Percentiles rank a stretch among this genome's conserved stretches.
Conservation (phyloP, 2,329 filamentous ascomycete genomes). For the Beauveria australis region DNA sequence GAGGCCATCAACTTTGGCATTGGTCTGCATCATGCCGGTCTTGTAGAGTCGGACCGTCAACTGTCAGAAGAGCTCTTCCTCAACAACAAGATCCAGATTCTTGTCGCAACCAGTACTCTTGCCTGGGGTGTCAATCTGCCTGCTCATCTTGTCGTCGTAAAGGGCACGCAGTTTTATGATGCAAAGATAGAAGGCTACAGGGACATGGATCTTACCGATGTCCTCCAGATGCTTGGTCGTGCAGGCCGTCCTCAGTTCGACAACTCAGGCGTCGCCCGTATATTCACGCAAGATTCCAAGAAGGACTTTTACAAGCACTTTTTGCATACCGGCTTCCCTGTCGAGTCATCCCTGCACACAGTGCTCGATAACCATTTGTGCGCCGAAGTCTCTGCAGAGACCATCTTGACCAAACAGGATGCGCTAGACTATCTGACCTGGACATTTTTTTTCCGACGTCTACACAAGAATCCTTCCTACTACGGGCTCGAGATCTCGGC, state of each 20-base stretch:
- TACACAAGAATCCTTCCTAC: constrained; percentile 98
- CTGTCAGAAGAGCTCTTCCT: constrained; percentile 90
- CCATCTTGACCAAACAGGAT: constrained; percentile 89
- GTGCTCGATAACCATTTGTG: constrained; percentile 95
- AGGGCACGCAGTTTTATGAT: constrained; percentile 96
- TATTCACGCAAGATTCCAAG: constrained; percentile 95
- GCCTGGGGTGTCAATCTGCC: constrained; percentile 98
- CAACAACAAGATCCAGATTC: constrained; percentile 95
- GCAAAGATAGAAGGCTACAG: constrained; percentile 96
- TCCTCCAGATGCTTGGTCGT: constrained; percentile 94
- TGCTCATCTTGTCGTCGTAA: constrained; percentile 93
- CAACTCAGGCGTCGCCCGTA: constrained; percentile 87
- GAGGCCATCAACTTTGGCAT: constrained; percentile 98
- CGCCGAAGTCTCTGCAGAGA: constrained; percentile 89
- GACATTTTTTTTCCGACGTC: constrained; percentile 97
- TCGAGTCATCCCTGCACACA: constrained; percentile 92
- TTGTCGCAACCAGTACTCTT: constrained; percentile 90
- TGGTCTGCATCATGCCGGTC: constrained; percentile 90
- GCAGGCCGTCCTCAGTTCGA: constrained; percentile 96
- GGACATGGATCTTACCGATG: constrained; percentile 98
- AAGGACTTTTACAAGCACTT: constrained; percentile 99
- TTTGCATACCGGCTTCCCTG: constrained; percentile 92
- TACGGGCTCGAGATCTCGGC: constrained; percentile 91
- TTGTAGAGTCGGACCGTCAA: constrained; percentile 89
- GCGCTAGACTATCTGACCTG: constrained; percentile 95